Evolutionary conservation across 768 basidiomycete genomes (phyloP), one percentile per base, ranked within the genome.

Genomic region (Leccinum disarticulatum): DNA sequence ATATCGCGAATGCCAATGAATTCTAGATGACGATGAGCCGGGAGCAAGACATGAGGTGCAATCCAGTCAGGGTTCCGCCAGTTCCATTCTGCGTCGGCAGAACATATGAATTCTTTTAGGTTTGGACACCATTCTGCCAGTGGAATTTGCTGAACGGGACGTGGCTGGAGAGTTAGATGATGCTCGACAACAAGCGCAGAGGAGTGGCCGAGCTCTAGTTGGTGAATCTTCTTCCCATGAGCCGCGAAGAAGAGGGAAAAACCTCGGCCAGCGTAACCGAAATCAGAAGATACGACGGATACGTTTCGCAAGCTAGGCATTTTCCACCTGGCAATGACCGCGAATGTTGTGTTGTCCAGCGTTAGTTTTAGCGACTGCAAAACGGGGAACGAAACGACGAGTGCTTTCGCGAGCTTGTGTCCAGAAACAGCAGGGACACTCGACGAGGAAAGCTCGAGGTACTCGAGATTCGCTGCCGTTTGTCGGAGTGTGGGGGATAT

Each of bases 51-150:
- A 57, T 91, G 89, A 3, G 89, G 87, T 14, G 89, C 87, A 65
- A 90, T 90, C 89, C 88, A 90, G 67, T 91, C 88, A 0, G 89
- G 89, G 54, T 77, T 79, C 64, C 84, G 80, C 89, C 89, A 90
- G 62, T 90, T 87, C 89, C 89, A 91, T 66, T 88, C 88, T 1
- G 88, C 88, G 60, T 90, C 87, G 2, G 89, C 88, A 48, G 81
- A 83, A 67, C 87, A 90, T 52, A 91, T 86, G 69, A 91, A 87
- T 65, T 88, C 80, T 35, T 74, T 75, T 38, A 91, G 76, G 62
- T 86, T 84, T 0, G 89, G 89, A 62, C 87, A 88, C 84, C 85
- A 87, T 17, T 77, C 77, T n/a, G 83, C 84, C 6, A 90, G 77
- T 4, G 82, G 82, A 17, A 85, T 76, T 41, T 69, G 68, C 52